Evolutionary conservation across 2,329 filamentous ascomycete species (phyloP), one percentile per base, ranked within the genome.

Genomic region (Purpureocillium lavendulum): DNA sequence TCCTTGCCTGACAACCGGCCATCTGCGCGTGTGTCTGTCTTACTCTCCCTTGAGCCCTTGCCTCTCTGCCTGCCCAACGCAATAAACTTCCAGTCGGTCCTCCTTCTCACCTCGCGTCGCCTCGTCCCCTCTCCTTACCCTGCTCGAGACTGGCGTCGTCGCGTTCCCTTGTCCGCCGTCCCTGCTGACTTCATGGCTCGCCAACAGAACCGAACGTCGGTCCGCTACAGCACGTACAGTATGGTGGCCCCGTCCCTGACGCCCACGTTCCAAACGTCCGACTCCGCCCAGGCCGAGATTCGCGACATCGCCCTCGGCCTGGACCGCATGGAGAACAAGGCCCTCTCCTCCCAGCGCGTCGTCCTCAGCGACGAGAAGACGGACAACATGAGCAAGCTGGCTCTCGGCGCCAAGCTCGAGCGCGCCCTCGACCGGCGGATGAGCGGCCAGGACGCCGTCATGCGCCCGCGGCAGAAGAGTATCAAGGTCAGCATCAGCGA

Each of bases 301-400:
- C 65, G 65, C 60, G 77, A 85, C 50, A 87, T 92, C 61, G 83
- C 85, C 52, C 77, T 82, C 45, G 82, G 84, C 43, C 77, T 95
- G 47, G 82, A 87, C 54, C 85, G 88, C 55, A 84, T 96, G 66
- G 86, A 94, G 63, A 92, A 94, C 71, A 87, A 87, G 65, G 84
- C 84, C 36, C 79, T 95, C 21, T 69, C 78, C 51, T 77, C 83
- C 53, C 89, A 96, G 68, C 83, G 89, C 18, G 59, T 62, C 32
- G 71, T 79, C 41, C 77, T 89, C 47, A 84, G 72, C 58, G 77
- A 83, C 46, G 80, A 90, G 62, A 94, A 94, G 72, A 78, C 74
- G 15, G 84, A 87, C 54, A 82, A 84, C 58, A 71, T 94, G 62
- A 82, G 80, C 68, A 94, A 94, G 67, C 75, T 94, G 42, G 88